These are phyloP conservation scores for Blumeria hordei DNA, from an alignment of 2,329 filamentous ascomycete species.

Conservation along the genomic window DNA sequence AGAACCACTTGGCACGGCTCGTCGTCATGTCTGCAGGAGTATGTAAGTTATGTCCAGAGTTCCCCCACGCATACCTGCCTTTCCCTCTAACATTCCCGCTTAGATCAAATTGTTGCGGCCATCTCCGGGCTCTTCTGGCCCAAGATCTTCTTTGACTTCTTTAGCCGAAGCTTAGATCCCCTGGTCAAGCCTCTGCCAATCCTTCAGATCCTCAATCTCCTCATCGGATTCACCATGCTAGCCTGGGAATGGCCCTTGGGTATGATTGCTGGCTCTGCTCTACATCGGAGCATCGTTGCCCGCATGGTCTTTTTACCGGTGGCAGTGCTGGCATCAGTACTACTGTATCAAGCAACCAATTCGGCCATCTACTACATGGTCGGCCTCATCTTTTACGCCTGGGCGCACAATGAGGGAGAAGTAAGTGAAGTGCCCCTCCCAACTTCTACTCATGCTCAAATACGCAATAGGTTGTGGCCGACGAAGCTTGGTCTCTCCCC, in stretches of 20 bases:
- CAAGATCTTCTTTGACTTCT: conserved; percentile 95
- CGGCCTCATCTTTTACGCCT: conserved; percentile 73
- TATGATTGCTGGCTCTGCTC: conserved; percentile 46
- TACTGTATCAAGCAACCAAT: conserved; percentile 86
- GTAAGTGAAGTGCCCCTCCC: conserved; percentile 24
- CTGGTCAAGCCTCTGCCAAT: conserved; percentile 73
- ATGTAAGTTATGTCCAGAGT: conserved; percentile 16
- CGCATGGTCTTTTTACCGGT: conserved; percentile 66
- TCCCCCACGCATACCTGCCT: conserved; percentile 3
- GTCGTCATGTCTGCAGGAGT: conserved; percentile 65
- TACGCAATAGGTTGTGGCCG: conserved; percentile 8
- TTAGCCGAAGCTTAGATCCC: conserved; percentile 69
- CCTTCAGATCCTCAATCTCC: conserved; percentile 70
- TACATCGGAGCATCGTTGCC: conserved; percentile 75
- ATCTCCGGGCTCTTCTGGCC: conserved; percentile 92
- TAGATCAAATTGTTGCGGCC: conserved; percentile 69
- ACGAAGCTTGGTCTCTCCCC: conserved; percentile 13
- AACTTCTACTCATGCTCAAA: conserved; percentile 2
- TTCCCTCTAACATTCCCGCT: neutral
- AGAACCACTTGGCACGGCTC: conserved; percentile 95
- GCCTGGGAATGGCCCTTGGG: conserved; percentile 80
- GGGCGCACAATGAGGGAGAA: conserved; percentile 94
- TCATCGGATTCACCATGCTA: conserved; percentile 55
- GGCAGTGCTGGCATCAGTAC: conserved; percentile 43
- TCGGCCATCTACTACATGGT: conserved; percentile 78